phyloP scores from a whole-genome alignment of 2,329 filamentous ascomycete species.

The Nigrograna mackinnonii region DNA sequence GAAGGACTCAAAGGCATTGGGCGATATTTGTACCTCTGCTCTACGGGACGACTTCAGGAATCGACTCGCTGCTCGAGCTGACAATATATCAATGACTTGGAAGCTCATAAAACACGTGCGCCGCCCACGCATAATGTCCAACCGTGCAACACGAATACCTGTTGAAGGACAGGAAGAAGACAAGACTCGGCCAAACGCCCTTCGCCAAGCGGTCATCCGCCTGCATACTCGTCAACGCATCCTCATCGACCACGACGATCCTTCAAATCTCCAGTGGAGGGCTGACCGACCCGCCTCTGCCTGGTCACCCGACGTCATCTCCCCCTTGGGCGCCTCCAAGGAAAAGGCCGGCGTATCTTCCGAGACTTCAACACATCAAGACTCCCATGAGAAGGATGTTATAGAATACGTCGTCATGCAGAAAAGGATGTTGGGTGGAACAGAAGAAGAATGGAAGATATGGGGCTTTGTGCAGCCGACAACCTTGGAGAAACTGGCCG shows the following conservation, averaged over 20 bases:
- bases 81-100: constrained; percentile 53
- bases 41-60: constrained; percentile 57
- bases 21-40: constrained; percentile 57
- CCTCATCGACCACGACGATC: neutral
- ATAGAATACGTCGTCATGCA: constrained; percentile 69
- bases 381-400: constrained; percentile 54
- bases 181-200: constrained; percentile 12
- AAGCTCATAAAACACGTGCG: constrained; percentile 8
- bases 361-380: constrained; percentile 27
- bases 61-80: constrained; percentile 57
- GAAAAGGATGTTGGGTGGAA: constrained; percentile 49
- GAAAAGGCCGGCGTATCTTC: neutral
- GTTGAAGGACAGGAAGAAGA: constrained; percentile 29
- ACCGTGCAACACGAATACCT: constrained; percentile 56
- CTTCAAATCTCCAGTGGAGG: neutral
- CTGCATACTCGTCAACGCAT: constrained; percentile 25
- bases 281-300: neutral
- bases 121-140: constrained; percentile 58
- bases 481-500: constrained; percentile 22
- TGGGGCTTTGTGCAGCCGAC: constrained; percentile 66
- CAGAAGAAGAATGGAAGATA: constrained; percentile 61
- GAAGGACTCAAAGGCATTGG: constrained; percentile 55
- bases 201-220: constrained; percentile 23
- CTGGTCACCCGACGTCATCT: neutral
- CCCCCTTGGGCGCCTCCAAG: neutral